A percentile compares a stretch with the other conserved stretches of the same genome.
Conservation (phyloP, 768 basidiomycete genomes). For the Boletus reticulatus region DNA sequence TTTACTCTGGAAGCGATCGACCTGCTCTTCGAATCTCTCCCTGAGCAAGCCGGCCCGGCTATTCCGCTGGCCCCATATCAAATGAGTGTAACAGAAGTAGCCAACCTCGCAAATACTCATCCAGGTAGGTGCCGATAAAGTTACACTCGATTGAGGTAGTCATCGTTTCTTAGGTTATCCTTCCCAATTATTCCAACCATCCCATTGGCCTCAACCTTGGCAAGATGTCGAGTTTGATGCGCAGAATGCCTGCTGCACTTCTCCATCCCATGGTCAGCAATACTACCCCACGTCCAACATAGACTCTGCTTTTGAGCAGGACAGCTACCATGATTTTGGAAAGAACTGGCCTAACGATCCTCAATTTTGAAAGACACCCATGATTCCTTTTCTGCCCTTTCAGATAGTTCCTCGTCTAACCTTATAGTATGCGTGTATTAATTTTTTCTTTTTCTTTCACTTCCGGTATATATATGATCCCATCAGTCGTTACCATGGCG, state of each 20-base stretch:
- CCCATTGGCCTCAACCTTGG: background rate
- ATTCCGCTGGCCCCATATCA: background rate
- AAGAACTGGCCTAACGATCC: background rate
- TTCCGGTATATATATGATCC: no score
- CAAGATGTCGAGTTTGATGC: background rate
- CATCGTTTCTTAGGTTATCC: conserved; percentile 1
- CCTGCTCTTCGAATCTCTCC: background rate
- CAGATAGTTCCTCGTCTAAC: no score
- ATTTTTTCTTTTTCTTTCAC: no score
- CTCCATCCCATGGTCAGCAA: background rate
- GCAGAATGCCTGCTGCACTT: background rate
- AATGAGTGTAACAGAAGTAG: background rate
- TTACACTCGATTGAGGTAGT: background rate
- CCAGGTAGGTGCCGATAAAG: background rate
- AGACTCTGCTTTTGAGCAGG: background rate
- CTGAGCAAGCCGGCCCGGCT: background rate
- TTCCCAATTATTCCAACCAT: background rate
- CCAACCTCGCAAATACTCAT: background rate
- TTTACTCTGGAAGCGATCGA: conserved; percentile 1
- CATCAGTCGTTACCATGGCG: no score
- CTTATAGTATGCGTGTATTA: no score
- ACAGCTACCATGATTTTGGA: background rate
- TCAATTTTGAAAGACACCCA: background rate
- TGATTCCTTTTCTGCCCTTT: no score
- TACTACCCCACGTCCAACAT: background rate